Evolutionary conservation across 1,139 yeast species (phyloP).

Genomic region (Hansenula lynferdii): DNA sequence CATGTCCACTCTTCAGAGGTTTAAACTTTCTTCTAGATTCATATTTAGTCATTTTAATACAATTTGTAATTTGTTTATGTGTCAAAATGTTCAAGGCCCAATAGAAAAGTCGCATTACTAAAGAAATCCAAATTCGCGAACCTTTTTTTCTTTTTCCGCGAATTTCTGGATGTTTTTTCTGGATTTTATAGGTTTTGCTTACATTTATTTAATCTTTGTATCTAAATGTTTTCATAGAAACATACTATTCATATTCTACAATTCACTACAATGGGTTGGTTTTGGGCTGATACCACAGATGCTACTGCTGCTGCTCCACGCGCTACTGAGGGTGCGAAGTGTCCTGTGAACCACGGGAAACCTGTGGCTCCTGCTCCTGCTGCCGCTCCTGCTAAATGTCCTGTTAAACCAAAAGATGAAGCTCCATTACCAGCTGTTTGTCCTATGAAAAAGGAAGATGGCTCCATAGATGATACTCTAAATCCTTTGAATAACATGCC

Average conservation of each 20-base stretch:
- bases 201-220: neutral
- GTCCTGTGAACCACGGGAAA: constrained; percentile 5
- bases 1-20: too few relatives aligned
- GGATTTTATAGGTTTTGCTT: neutral
- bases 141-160: neutral
- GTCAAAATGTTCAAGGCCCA: neutral
- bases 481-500: constrained; percentile 93
- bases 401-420: constrained; percentile 26
- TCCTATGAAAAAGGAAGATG: constrained; percentile 32
- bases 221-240: neutral
- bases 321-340: constrained; percentile 6
- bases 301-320: constrained; percentile 7
- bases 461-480: constrained; percentile 28
- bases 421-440: constrained; percentile 25
- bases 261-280: constrained; percentile 71
- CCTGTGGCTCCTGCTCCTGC: constrained; percentile 13
- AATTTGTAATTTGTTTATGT: too few relatives aligned
- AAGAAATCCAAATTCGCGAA: neutral
- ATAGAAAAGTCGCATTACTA: neutral
- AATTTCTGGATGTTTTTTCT: neutral
- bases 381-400: constrained; percentile 26
- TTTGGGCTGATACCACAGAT: constrained; percentile 52
- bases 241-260: neutral
- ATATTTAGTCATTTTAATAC: too few relatives aligned
- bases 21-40: too few relatives aligned